Base-by-base conservation (phyloP, 148 eudicot genomes). In the Dysphania ambrosioides region DNA sequence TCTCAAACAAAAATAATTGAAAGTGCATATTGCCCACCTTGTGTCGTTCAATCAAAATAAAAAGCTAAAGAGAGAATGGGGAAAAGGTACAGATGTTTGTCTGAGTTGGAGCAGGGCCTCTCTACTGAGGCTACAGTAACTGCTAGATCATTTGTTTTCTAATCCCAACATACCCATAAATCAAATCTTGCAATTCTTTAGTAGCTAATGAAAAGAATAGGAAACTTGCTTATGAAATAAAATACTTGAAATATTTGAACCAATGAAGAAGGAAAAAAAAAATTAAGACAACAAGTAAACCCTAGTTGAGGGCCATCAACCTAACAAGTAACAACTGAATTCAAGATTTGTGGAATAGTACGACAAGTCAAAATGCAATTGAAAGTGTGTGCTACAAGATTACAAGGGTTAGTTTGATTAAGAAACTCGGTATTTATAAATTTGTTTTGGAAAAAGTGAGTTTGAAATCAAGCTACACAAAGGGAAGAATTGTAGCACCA, bases 21-120 rank as follows among this genome's bases (percentile, higher is more conserved):
- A 78, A 86, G 86, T 76, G 90, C 82, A 85, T 81, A 78, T 77
- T 81, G 79, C 82, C 75, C 76, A 71, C 58, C 73, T 79, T 85
- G 93, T 87, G 79, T 87, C 65, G 91, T 89, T 91, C 90, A 89
- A 89, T 89, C 93, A 89, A 78, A 72, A 35, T 79, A 75, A 82
- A 76, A n/a, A 53, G 49, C 12, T 9, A n/a, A 53, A n/a, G 7
- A 6, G 79, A 78, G 75, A 47, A n/a, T n/a, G n/a, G n/a, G n/a
- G 40, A 23, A 57, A 44, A 6, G 40, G 26, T 41, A 56, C 83
- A 78, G 87, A 85, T 77, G 73, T 73, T 74, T 75, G 73, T 47
- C 61, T 57, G 47, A 79, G 79, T 77, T 83, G 82, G 83, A 78
- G 35, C 60, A 73, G 26, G 26, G 34, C 5, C 53, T 47, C 21